These are phyloP conservation scores for Paecilomyces variotii DNA, from an alignment of 2,329 filamentous ascomycete genomes.

Conservation along the genomic window DNA sequence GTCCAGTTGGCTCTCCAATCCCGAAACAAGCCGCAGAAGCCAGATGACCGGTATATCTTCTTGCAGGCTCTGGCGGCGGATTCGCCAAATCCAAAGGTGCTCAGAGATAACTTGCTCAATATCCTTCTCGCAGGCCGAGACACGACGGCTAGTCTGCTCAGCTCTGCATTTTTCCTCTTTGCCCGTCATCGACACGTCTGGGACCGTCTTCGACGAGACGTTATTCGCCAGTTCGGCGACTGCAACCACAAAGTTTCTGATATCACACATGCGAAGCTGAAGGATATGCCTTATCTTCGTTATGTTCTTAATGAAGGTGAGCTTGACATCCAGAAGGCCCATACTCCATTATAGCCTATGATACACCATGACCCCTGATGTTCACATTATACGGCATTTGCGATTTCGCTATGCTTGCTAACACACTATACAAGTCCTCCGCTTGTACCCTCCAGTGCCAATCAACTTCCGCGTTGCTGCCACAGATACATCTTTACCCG, in stretches of 20 bases:
- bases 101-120: constrained; percentile 43
- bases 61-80: constrained; percentile 40
- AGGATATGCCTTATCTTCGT: constrained; percentile 32
- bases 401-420: not conserved
- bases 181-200: constrained; percentile 32
- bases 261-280: constrained; percentile 38
- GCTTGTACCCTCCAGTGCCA: constrained; percentile 39
- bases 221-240: constrained; percentile 36
- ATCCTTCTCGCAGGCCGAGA: constrained; percentile 47
- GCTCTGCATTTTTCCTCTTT: constrained; percentile 41
- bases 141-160: constrained; percentile 41
- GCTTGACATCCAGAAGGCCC: not conserved
- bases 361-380: not conserved
- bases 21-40: constrained; percentile 21
- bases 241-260: constrained; percentile 23
- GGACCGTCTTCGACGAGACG: constrained; percentile 25
- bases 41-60: constrained; percentile 40
- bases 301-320: constrained; percentile 32
- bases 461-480: constrained; percentile 36
- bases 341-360: no score
- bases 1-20: constrained; percentile 37
- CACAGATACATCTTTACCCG: constrained; percentile 35
- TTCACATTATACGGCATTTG: no score
- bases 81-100: constrained; percentile 37
- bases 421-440: constrained; percentile 21